These are phyloP conservation scores for Flaveria robusta DNA, from an alignment of 129 eudicot genomes.

Conservation along the genomic window DNA sequence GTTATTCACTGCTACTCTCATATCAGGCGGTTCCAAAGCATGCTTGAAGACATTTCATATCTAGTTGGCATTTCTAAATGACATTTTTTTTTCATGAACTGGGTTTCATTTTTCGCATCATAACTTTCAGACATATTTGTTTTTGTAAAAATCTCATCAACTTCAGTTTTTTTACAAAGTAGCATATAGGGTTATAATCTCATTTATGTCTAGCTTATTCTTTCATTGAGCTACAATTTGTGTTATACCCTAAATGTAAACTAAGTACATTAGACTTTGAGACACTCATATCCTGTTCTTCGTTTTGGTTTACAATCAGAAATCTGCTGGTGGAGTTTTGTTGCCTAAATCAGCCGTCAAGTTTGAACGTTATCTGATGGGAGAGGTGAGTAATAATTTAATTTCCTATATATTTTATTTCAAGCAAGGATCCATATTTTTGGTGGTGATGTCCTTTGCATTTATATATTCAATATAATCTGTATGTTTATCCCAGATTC, in stretches of 20 bases:
- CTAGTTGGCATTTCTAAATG: neutral
- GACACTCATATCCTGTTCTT: neutral
- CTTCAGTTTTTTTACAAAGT: neutral
- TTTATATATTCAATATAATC: neutral
- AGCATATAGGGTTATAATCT: neutral
- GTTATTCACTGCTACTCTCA: neutral
- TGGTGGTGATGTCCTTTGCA: neutral
- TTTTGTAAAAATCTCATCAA: neutral
- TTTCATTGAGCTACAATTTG: neutral
- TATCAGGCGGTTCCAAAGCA: neutral
- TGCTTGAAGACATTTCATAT: neutral
- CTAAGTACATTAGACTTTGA: neutral
- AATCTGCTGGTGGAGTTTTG: slow-evolving; percentile 97
- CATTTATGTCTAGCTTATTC: neutral
- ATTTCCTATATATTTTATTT: too few species aligned
- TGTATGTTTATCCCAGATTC: slow-evolving; percentile 52
- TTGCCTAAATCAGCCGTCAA: slow-evolving; percentile 95
- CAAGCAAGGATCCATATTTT: neutral
- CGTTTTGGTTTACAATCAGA: slow-evolving; percentile 41
- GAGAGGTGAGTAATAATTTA: slow-evolving; percentile 64
- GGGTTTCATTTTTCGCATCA: neutral
- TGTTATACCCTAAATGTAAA: neutral
- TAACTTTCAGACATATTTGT: neutral
- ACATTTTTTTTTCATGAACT: neutral
- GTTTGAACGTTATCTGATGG: slow-evolving; percentile 92